Conservation (phyloP, 192 early-diverging fungal genomes). For the Allomyces macrogynus region DNA sequence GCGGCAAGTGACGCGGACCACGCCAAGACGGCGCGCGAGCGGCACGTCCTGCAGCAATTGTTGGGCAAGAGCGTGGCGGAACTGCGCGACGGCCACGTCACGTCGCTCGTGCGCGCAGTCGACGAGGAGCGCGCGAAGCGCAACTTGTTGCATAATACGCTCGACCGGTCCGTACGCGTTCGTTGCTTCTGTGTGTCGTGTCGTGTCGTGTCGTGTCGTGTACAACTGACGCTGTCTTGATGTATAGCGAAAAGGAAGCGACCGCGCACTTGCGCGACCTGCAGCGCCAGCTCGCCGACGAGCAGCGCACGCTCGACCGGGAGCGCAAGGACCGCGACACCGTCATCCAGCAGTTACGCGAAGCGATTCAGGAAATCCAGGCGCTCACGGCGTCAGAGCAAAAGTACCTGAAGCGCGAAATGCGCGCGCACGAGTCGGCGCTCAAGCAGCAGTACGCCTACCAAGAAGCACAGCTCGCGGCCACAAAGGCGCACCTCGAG, state of each 20-base stretch:
- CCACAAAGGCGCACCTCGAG: conserved; percentile 15
- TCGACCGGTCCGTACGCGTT: conserved; percentile 24
- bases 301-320: conserved; percentile 28
- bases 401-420: conserved; percentile 43
- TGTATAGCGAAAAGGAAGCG: conserved; percentile 23
- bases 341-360: conserved; percentile 42
- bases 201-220: no score
- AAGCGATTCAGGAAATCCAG: conserved; percentile 45
- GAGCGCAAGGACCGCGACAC: conserved; percentile 32
- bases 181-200: no score
- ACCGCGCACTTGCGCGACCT: conserved; percentile 25
- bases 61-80: conserved; percentile 21
- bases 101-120: conserved; percentile 23
- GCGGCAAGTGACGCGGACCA: no score
- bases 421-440: conserved; percentile 35
- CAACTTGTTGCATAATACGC: conserved; percentile 34
- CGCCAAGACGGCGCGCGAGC: conserved; percentile 29
- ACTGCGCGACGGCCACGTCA: conserved; percentile 23
- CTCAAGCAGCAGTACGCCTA: conserved; percentile 20
- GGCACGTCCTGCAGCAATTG: conserved; percentile 22
- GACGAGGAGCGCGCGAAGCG: conserved; percentile 34
- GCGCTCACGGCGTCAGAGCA: conserved; percentile 32
- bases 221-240: not conserved
- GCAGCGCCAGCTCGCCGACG: conserved; percentile 24
- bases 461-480: conserved; percentile 13